These are phyloP conservation scores for Kodamaea restingae DNA, from an alignment of 805 yeast genomes.

Conservation along the genomic window DNA sequence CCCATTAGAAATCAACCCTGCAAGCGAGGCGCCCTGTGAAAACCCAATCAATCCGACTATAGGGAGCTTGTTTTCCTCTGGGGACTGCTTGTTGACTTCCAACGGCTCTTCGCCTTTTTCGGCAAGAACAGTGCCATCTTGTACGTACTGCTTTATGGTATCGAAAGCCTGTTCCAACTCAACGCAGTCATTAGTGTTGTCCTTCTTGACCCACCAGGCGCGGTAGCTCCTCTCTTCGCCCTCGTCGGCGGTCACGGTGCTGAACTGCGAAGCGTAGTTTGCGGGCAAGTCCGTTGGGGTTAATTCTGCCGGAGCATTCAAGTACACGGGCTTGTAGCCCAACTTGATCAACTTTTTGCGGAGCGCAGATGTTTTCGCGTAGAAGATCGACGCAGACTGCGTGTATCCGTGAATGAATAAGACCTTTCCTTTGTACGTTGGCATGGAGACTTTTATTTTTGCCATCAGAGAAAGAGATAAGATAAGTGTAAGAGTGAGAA, in stretches of 20 bases:
- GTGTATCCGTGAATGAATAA: slow-evolving; percentile 91
- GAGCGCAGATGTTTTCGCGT: slow-evolving; percentile 85
- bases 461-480: too few species aligned
- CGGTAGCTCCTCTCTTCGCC: slow-evolving; percentile 32
- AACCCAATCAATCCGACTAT: slow-evolving; percentile 88
- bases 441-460: too few species aligned
- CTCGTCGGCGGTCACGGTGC: slow-evolving; percentile 35
- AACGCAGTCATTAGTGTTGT: slow-evolving; percentile 36
- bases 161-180: slow-evolving; percentile 51
- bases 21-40: slow-evolving; percentile 91
- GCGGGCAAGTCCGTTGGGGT: slow-evolving; percentile 71
- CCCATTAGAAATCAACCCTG: slow-evolving; percentile 62
- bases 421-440: slow-evolving; percentile 42
- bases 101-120: slow-evolving; percentile 16
- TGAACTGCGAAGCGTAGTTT: slow-evolving; percentile 50
- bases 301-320: slow-evolving; percentile 73
- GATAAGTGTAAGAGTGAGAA: too few species aligned
- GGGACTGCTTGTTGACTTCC: slow-evolving; percentile 10
- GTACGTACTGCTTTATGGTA: slow-evolving; percentile 46
- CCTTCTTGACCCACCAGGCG: slow-evolving; percentile 76
- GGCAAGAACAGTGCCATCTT: slow-evolving; percentile 47
- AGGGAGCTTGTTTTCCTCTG: slow-evolving; percentile 40
- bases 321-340: slow-evolving; percentile 67
- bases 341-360: slow-evolving; percentile 67
- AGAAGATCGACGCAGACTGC: slow-evolving; percentile 78